A percentile compares a stretch with the other conserved stretches of the same genome.
phyloP scores from a whole-genome alignment of 345 rosid species.

The Schrenkiella parvula region DNA sequence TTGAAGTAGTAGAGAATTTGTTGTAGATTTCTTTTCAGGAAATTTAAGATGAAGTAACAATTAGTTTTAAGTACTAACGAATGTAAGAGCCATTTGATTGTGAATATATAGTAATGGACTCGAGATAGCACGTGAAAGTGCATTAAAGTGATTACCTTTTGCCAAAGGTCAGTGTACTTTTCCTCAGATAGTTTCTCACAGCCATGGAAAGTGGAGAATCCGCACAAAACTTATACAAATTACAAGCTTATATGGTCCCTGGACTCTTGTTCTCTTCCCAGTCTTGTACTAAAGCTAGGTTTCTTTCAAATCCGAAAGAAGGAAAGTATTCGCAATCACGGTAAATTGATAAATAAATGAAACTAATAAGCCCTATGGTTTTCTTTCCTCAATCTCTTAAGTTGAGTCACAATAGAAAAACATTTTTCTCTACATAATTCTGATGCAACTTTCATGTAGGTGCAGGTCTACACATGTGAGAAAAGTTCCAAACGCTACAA shows the following conservation, averaged over 20 bases:
- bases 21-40: not conserved
- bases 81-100: not conserved
- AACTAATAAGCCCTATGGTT: not conserved
- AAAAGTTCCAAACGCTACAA: not conserved
- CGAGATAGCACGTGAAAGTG: constrained; percentile 17
- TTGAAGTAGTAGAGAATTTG: not conserved
- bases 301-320: not conserved
- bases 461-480: not conserved
- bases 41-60: not conserved
- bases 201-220: constrained; percentile 32
- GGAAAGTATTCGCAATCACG: not conserved
- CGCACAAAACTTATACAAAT: constrained; percentile 4
- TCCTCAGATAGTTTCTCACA: constrained; percentile 6
- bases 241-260: constrained; percentile 24
- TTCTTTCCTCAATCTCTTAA: not conserved
- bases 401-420: not conserved
- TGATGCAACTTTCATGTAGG: not conserved
- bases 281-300: too few species aligned
- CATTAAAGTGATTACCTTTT: constrained; percentile 28
- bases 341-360: not conserved
- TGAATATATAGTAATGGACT: not conserved
- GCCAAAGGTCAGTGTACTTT: constrained; percentile 24
- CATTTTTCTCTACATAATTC: not conserved
- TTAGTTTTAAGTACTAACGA: not conserved
- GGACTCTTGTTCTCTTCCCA: constrained; percentile 22